These are phyloP conservation scores for Parmales sp. DNA, from an alignment of 108 stramenopile genomes.

Conservation along the genomic window DNA sequence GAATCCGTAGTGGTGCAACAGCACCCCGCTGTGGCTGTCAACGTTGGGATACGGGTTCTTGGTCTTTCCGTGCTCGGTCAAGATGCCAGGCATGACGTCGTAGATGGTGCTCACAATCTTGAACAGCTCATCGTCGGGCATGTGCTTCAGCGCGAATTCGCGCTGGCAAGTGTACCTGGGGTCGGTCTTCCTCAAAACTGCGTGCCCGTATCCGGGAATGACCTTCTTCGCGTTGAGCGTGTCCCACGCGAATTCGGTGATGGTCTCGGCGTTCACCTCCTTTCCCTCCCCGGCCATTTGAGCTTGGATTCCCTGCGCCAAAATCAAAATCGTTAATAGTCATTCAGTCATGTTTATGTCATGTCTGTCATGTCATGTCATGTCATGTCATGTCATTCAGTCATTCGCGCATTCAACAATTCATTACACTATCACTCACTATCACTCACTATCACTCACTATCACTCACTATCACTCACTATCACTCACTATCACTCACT, in stretches of 20 bases:
- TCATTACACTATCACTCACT: too few relatives aligned
- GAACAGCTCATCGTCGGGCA: slow-evolving; percentile 95
- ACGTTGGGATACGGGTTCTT: slow-evolving; percentile 99
- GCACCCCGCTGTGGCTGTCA: slow-evolving; percentile 93
- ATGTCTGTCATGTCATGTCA: too few relatives aligned
- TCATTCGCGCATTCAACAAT: too few relatives aligned
- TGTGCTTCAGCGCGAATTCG: slow-evolving; percentile 97
- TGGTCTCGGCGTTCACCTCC: slow-evolving; percentile 88
- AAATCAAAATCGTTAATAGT: too few relatives aligned
- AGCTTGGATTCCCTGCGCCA: slow-evolving; percentile 86
- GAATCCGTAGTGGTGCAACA: slow-evolving; percentile 98
- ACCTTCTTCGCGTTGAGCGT: slow-evolving; percentile 97
- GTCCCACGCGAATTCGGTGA: slow-evolving; percentile 98
- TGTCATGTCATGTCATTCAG: too few relatives aligned
- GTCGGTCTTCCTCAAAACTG: slow-evolving; percentile 96
- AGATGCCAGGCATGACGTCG: slow-evolving; percentile 89
- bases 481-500: too few relatives aligned
- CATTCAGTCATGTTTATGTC: too few relatives aligned
- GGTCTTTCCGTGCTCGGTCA: slow-evolving; percentile 98
- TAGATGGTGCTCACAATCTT: slow-evolving; percentile 98
- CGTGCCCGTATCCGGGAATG: slow-evolving; percentile 98
- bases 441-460: too few relatives aligned
- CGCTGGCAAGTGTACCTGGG: slow-evolving; percentile 98
- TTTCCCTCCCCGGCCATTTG: slow-evolving; percentile 90
- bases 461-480: too few relatives aligned